These are phyloP conservation scores for Aspergillus fischeri DNA, from an alignment of 2,329 filamentous ascomycete genomes.

Conservation along the genomic window DNA sequence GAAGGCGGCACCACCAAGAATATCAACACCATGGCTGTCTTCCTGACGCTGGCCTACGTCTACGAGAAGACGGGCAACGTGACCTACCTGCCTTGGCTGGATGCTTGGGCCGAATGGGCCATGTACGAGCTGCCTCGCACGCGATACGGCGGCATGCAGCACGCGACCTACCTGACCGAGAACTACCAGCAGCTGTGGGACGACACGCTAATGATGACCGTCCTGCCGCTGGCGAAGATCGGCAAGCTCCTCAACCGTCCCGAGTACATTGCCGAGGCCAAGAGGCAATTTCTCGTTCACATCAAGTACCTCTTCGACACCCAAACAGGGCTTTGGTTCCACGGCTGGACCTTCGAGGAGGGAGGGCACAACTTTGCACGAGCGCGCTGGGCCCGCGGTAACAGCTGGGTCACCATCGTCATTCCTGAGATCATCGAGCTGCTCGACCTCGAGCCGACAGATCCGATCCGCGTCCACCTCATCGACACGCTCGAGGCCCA, in stretches of 20 bases:
- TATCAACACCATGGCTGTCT: slow-evolving; percentile 79
- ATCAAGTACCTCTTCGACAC: slow-evolving; percentile 75
- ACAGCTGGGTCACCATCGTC: slow-evolving; percentile 72
- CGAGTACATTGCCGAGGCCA: slow-evolving; percentile 72
- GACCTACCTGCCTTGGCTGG: slow-evolving; percentile 71
- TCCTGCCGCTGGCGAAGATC: slow-evolving; percentile 75
- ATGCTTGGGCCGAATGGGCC: slow-evolving; percentile 78
- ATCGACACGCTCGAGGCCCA: slow-evolving; percentile 61
- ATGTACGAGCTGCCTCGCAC: slow-evolving; percentile 72
- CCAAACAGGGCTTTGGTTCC: slow-evolving; percentile 69
- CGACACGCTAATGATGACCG: slow-evolving; percentile 85
- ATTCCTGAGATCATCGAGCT: slow-evolving; percentile 77
- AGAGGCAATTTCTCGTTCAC: slow-evolving; percentile 71
- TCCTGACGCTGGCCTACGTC: slow-evolving; percentile 71
- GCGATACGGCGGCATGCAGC: slow-evolving; percentile 68
- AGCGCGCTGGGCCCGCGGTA: slow-evolving; percentile 55
- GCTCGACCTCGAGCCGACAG: slow-evolving; percentile 55
- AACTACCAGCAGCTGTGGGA: slow-evolving; percentile 79
- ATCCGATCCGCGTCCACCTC: slow-evolving; percentile 55
- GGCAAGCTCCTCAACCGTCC: slow-evolving; percentile 65
- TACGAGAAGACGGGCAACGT: slow-evolving; percentile 69
- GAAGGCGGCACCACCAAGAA: slow-evolving; percentile 75
- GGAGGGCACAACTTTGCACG: slow-evolving; percentile 58
- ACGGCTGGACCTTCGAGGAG: slow-evolving; percentile 74
- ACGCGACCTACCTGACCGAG: slow-evolving; percentile 66